Percentiles rank a stretch among this genome's conserved stretches.
Evolutionary conservation across 163 green algal species (phyloP).

Genomic region (Scenedesmus sp.): DNA sequence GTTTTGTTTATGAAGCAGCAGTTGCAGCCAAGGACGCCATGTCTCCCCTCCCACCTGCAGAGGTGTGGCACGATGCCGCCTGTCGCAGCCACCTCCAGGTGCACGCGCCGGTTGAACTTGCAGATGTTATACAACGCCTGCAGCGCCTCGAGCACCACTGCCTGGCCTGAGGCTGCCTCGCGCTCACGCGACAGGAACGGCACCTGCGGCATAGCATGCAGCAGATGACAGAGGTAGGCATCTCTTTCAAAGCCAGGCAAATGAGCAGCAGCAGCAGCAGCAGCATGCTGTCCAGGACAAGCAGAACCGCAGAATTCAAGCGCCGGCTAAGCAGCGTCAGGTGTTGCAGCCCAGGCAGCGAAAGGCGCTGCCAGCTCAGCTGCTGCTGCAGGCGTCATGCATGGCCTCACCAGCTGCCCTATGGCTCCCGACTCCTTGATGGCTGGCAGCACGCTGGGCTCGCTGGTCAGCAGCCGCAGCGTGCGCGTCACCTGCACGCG

Average conservation of each 20-base stretch:
- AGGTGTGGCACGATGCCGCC: slow-evolving; percentile 70
- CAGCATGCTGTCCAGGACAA: neutral
- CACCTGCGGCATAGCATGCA: slow-evolving; percentile 19
- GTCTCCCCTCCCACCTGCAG: slow-evolving; percentile 25
- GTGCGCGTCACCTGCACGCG: slow-evolving; percentile 68
- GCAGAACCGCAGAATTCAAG: neutral
- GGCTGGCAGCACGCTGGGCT: slow-evolving; percentile 69
- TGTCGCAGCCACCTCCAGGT: slow-evolving; percentile 72
- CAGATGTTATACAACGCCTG: slow-evolving; percentile 87
- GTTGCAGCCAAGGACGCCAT: neutral
- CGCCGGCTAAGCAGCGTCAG: neutral
- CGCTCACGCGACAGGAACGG: slow-evolving; percentile 61
- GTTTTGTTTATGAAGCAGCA: neutral
- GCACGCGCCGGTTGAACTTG: slow-evolving; percentile 75
- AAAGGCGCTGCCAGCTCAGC: neutral
- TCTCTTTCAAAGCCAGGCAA: too few relatives aligned
- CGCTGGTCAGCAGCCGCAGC: slow-evolving; percentile 73
- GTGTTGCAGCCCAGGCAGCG: neutral
- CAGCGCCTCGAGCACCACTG: slow-evolving; percentile 77
- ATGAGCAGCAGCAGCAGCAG: neutral
- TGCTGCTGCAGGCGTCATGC: neutral
- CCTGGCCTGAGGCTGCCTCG: slow-evolving; percentile 11
- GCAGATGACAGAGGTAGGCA: too few relatives aligned
- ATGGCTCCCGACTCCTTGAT: slow-evolving; percentile 78
- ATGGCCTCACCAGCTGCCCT: slow-evolving; percentile 49